phyloP scores from a whole-genome alignment of 495 filamentous ascomycete species.

The Neurospora sp. region DNA sequence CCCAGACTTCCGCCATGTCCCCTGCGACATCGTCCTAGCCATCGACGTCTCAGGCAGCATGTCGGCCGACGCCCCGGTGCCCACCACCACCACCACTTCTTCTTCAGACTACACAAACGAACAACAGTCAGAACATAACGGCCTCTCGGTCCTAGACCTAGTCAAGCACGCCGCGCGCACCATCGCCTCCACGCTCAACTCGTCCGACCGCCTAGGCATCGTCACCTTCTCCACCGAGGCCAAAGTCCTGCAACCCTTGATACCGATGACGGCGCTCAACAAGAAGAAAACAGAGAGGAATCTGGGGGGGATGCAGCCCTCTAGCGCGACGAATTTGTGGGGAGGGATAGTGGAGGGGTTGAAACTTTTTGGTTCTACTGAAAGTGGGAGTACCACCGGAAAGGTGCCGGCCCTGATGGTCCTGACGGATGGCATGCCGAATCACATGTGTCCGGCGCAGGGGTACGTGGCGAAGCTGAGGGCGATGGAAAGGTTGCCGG shows the following conservation, averaged over 20 bases:
- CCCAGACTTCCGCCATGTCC: slow-evolving; percentile 15
- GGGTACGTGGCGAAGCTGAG: slow-evolving; percentile 33
- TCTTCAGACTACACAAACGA: slow-evolving; percentile 6
- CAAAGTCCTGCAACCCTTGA: slow-evolving; percentile 27
- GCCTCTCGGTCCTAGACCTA: slow-evolving; percentile 33
- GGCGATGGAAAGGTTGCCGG: slow-evolving; percentile 21
- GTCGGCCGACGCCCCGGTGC: slow-evolving; percentile 21
- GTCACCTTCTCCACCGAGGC: slow-evolving; percentile 28
- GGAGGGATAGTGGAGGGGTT: slow-evolving; percentile 28
- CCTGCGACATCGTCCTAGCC: slow-evolving; percentile 37
- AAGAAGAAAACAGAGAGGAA: slow-evolving; percentile 19
- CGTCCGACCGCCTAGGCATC: slow-evolving; percentile 33
- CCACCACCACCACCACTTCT: slow-evolving; percentile 3
- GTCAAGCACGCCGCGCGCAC: slow-evolving; percentile 36
- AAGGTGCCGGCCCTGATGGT: slow-evolving; percentile 34
- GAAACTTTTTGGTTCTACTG: slow-evolving; percentile 17
- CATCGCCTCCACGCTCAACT: slow-evolving; percentile 31
- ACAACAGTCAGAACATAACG: slow-evolving; percentile 17
- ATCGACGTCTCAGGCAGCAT: slow-evolving; percentile 40
- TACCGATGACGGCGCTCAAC: slow-evolving; percentile 22
- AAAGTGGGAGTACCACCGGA: background rate
- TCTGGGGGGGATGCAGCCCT: slow-evolving; percentile 22
- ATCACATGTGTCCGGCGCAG: slow-evolving; percentile 24
- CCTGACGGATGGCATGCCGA: slow-evolving; percentile 38
- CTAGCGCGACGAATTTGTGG: slow-evolving; percentile 32